Percentiles rank a stretch among this genome's conserved stretches.
Conservation (phyloP, 768 basidiomycete genomes). For the Favolaschia claudopus region DNA sequence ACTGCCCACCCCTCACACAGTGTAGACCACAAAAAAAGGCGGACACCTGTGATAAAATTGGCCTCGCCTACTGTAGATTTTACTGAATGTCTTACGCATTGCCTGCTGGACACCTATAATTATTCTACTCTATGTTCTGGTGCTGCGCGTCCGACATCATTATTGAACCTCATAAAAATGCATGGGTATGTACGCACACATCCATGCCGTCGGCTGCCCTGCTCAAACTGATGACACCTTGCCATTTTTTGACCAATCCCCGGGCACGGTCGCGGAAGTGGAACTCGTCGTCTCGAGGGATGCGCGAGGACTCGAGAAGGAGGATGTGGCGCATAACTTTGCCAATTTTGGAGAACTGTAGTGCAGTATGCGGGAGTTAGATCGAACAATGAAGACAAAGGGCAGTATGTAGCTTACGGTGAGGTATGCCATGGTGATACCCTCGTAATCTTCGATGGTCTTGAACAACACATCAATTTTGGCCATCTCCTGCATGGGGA, state of each 20-base stretch:
- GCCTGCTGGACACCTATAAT: not conserved
- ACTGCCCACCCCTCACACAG: no score
- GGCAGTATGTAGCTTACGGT: slow-evolving; percentile 37
- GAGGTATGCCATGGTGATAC: slow-evolving; percentile 81
- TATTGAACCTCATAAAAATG: not conserved
- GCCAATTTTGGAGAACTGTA: slow-evolving; percentile 79
- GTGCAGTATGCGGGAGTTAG: no score
- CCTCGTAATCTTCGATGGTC: slow-evolving; percentile 77
- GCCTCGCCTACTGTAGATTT: not conserved
- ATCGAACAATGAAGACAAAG: no score
- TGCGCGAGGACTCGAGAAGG: slow-evolving; percentile 55
- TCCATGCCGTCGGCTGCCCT: no score
- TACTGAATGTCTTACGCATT: not conserved
- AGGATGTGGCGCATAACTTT: slow-evolving; percentile 90
- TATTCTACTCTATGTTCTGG: not conserved
- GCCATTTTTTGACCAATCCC: no score
- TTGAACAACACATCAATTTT: slow-evolving; percentile 74
- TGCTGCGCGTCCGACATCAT: not conserved
- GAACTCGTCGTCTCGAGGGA: slow-evolving; percentile 70
- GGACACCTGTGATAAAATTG: no score
- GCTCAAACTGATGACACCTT: no score
- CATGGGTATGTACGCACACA: no score
- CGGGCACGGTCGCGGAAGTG: no score
- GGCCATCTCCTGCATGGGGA: slow-evolving; percentile 72
- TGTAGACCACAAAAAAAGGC: no score